A percentile compares a stretch with the other conserved stretches of the same genome.
Evolutionary conservation across 768 basidiomycete genomes (phyloP).

Genomic region (Mycena vitilis): DNA sequence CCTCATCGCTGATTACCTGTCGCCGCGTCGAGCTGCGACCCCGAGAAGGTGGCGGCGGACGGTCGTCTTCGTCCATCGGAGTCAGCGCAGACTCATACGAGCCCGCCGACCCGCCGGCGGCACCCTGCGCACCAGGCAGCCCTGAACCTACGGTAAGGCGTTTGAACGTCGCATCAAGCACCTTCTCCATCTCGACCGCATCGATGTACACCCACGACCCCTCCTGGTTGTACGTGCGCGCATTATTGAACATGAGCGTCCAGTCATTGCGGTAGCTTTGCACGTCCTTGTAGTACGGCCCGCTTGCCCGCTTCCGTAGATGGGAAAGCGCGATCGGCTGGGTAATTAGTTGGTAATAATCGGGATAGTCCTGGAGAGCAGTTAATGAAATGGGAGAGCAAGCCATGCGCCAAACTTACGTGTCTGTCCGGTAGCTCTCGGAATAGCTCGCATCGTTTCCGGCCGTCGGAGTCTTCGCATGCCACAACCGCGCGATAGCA

Average conservation of each 20-base stretch:
- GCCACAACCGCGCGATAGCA: slow-evolving; percentile 79
- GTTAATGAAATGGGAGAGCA: slow-evolving; percentile 21
- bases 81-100: slow-evolving; percentile 77
- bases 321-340: slow-evolving; percentile 90
- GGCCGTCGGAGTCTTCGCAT: slow-evolving; percentile 78
- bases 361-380: slow-evolving; percentile 81
- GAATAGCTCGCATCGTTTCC: slow-evolving; percentile 90
- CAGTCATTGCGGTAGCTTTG: slow-evolving; percentile 81
- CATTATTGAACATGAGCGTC: slow-evolving; percentile 94
- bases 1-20: slow-evolving; percentile 80
- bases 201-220: slow-evolving; percentile 96
- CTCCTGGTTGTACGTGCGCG: slow-evolving; percentile 93
- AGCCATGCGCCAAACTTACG: slow-evolving; percentile 51
- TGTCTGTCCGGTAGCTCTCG: slow-evolving; percentile 85
- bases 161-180: slow-evolving; percentile 79
- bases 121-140: slow-evolving; percentile 73
- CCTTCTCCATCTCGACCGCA: slow-evolving; percentile 94
- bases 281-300: slow-evolving; percentile 79
- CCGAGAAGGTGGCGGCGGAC: slow-evolving; percentile 62
- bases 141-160: slow-evolving; percentile 74
- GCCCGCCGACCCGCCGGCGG: slow-evolving; percentile 50
- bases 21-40: slow-evolving; percentile 73
- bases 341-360: slow-evolving; percentile 91
- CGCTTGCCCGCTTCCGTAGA: slow-evolving; percentile 81
- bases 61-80: slow-evolving; percentile 86